Conservation (phyloP, 148 eudicot genomes). For the Vaccinium macrocarpon region DNA sequence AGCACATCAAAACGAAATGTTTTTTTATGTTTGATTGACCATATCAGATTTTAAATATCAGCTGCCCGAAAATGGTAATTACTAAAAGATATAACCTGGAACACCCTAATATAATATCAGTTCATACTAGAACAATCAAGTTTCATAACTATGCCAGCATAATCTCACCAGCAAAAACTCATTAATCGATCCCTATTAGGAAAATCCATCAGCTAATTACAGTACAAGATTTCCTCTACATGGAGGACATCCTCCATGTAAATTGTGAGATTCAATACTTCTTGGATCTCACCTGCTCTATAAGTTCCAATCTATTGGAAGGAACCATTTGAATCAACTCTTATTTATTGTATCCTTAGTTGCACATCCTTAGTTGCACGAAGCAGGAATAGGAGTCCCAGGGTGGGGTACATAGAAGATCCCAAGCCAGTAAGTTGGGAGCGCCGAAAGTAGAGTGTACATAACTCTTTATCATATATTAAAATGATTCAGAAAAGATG, state of each 20-base stretch:
- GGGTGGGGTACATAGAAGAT: too few relatives aligned
- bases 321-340: background rate
- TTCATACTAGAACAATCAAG: background rate
- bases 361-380: too few relatives aligned
- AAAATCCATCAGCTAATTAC: background rate
- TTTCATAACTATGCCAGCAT: background rate
- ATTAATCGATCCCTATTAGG: background rate
- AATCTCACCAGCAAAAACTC: background rate
- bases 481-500: too few relatives aligned
- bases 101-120: background rate
- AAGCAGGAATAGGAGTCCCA: too few relatives aligned
- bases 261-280: background rate
- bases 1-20: background rate
- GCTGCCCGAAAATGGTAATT: background rate
- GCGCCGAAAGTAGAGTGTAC: too few relatives aligned
- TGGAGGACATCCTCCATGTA: constrained; percentile 2
- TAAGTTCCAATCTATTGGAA: background rate
- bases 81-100: background rate
- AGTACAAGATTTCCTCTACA: background rate
- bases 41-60: background rate
- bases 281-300: background rate
- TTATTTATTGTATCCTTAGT: background rate
- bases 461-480: too few relatives aligned
- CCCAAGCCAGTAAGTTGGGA: too few relatives aligned
- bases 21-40: background rate